Conservation (phyloP, 2,329 filamentous ascomycete species). For the Capronia americana region DNA sequence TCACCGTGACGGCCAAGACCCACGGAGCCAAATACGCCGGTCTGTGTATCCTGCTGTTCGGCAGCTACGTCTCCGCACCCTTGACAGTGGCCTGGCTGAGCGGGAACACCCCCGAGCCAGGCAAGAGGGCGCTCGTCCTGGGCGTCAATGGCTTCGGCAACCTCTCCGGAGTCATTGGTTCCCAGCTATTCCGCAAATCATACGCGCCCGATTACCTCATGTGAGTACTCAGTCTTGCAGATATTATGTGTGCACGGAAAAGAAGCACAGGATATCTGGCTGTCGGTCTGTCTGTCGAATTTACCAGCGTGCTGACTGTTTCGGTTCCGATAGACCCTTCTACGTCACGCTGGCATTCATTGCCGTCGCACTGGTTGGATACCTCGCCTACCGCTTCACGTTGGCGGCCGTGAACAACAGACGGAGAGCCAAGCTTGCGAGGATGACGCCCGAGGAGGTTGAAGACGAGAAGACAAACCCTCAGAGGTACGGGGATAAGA, state of each 20-base stretch:
- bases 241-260: neutral
- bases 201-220: conserved; percentile 45
- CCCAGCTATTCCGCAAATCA: conserved; percentile 52
- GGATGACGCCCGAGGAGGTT: conserved; percentile 38
- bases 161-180: conserved; percentile 56
- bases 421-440: conserved; percentile 33
- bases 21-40: conserved; percentile 53
- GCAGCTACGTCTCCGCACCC: conserved; percentile 58
- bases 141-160: conserved; percentile 63
- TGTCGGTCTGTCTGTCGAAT: neutral
- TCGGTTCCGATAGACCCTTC: conserved; percentile 39
- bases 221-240: conserved; percentile 4
- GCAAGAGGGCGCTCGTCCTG: conserved; percentile 59
- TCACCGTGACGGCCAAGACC: conserved; percentile 59
- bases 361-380: conserved; percentile 43
- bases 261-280: neutral
- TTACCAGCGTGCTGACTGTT: neutral
- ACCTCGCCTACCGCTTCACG: conserved; percentile 43
- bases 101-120: conserved; percentile 60
- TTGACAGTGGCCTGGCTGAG: conserved; percentile 63
- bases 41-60: conserved; percentile 55
- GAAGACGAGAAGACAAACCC: conserved; percentile 28
- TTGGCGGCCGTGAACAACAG: conserved; percentile 41
- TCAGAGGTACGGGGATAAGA: conserved; percentile 41
- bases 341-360: conserved; percentile 45